Percentiles rank a stretch among this genome's conserved stretches.
These are phyloP conservation scores for Candida glucosophila DNA, from an alignment of 1,139 yeast genomes.

Conservation along the genomic window DNA sequence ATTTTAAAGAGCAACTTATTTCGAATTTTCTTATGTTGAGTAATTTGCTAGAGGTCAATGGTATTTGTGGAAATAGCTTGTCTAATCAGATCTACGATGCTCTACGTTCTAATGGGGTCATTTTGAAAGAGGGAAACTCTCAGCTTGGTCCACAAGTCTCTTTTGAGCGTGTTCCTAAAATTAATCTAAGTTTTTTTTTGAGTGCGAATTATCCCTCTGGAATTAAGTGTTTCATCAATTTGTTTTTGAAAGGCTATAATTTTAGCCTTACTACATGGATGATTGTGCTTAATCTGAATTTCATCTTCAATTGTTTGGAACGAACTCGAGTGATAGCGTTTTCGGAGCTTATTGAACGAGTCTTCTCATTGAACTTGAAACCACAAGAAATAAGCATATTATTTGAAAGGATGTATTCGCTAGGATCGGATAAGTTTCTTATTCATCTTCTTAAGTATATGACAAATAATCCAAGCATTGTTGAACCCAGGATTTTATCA, in stretches of 20 bases:
- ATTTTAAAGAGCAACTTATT: too few species aligned
- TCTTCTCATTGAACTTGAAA: constrained; percentile 15
- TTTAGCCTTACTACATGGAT: constrained; percentile 28
- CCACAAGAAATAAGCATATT: constrained; percentile 8
- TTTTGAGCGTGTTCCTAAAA: constrained; percentile 10
- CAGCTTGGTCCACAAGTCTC: too few species aligned
- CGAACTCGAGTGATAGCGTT: constrained; percentile 11
- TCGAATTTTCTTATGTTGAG: too few species aligned
- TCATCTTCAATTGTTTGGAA: constrained; percentile 15
- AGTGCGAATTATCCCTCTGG: constrained; percentile 24
- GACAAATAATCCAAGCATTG: constrained; percentile 12
- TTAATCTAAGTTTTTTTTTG: constrained; percentile 22
- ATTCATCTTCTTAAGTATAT: constrained; percentile 16
- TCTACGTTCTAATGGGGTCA: too few species aligned
- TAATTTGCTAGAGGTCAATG: too few species aligned
- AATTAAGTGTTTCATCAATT: constrained; percentile 15
- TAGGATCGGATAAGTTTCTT: constrained; percentile 21
- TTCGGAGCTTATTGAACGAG: constrained; percentile 17
- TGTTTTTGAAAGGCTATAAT: constrained; percentile 20
- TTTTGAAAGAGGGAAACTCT: too few species aligned
- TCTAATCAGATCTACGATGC: too few species aligned
- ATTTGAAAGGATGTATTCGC: constrained; percentile 13
- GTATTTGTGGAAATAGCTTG: too few species aligned
- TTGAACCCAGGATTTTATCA: constrained; percentile 7
- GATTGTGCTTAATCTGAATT: constrained; percentile 22